Conservation (phyloP, 306 rosid species). For the Alnus rubra region DNA sequence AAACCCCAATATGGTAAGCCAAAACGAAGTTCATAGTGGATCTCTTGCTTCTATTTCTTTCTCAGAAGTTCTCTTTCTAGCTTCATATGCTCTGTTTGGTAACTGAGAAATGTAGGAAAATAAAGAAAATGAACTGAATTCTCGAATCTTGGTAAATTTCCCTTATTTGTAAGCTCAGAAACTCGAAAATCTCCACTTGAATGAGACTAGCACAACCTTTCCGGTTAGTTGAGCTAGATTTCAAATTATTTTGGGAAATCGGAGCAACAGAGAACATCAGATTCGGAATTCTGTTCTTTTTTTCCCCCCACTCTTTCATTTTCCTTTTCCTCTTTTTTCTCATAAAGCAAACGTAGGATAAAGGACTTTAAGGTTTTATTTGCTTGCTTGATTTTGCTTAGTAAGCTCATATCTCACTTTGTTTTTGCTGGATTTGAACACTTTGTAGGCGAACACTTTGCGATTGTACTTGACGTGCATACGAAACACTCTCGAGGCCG, state of each 20-base stretch:
- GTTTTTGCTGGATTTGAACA: not conserved
- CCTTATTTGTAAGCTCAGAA: not conserved
- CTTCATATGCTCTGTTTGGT: conserved; percentile 14
- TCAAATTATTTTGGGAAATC: not conserved
- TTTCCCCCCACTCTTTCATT: not conserved
- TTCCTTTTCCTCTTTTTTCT: not conserved
- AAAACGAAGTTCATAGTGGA: not conserved
- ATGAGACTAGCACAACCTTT: not conserved
- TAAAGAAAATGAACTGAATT: not conserved
- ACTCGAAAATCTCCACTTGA: not conserved
- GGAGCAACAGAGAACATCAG: not conserved
- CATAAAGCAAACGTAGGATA: not conserved
- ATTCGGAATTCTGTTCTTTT: not conserved
- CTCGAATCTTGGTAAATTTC: not conserved
- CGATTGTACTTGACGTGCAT: conserved; percentile 83
- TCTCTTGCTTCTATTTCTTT: not conserved
- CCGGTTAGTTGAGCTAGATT: not conserved
- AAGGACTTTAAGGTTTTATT: not conserved
- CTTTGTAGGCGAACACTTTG: conserved; percentile 58
- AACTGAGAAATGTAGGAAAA: conserved; percentile 1
- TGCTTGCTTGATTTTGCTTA: not conserved
- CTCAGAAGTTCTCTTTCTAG: not conserved
- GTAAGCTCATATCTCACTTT: not conserved
- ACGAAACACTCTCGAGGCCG: conserved; percentile 90
- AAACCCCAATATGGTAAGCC: conserved; percentile 16